phyloP scores from a whole-genome alignment of 345 rosid species.

The Crucihimalaya himalaica region DNA sequence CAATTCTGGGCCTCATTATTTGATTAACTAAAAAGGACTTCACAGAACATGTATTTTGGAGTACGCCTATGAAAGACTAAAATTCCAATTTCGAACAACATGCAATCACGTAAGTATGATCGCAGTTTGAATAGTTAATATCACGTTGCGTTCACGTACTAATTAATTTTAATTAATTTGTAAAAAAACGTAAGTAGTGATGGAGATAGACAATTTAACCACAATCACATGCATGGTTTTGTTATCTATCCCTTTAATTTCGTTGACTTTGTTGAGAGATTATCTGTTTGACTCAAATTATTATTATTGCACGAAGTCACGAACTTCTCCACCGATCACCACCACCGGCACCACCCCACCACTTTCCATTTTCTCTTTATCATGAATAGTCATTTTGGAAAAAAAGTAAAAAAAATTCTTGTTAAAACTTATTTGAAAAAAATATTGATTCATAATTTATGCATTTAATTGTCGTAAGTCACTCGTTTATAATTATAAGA shows the following conservation, averaged over 20 bases:
- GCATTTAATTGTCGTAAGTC: background rate
- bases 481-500: no score
- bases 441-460: background rate
- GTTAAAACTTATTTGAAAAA: background rate
- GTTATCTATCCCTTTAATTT: background rate
- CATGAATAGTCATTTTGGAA: background rate
- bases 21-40: background rate
- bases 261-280: constrained; percentile 16
- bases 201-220: constrained; percentile 1
- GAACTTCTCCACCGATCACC: constrained; percentile 28
- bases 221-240: constrained; percentile 5
- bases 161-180: background rate
- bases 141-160: constrained; percentile 9
- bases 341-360: constrained; percentile 25
- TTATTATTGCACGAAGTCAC: constrained; percentile 20
- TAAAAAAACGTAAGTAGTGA: background rate
- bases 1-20: background rate
- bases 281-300: background rate
- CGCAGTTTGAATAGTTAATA: background rate
- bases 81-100: background rate
- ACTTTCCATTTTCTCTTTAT: constrained; percentile 21
- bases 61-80: background rate
- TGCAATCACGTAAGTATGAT: constrained; percentile 2
- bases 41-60: background rate
- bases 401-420: no score